Base-by-base conservation (phyloP, 306 rosid species). In the Fragaria nilgerrensis region DNA sequence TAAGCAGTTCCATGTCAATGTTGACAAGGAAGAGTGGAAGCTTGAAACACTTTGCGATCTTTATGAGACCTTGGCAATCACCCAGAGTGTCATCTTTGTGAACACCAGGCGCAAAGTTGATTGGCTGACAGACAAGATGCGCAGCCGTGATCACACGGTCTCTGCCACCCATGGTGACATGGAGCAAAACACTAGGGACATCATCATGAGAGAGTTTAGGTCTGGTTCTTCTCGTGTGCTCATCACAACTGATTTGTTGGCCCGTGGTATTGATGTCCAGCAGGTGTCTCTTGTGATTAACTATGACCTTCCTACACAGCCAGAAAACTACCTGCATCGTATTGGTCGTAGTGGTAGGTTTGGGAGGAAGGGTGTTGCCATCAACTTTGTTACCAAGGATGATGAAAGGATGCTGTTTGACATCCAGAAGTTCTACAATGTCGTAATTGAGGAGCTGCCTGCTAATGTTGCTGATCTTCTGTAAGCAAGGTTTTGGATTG, bases 81-180 rank as follows among this genome's bases (percentile, higher is more conserved):
- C 91, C 75, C 91, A 89, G 75, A 89, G 91, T 78, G 89, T 87
- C 70, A 87, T 89, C 68, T 89, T 87, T 84, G 91, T 85, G 75
- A 89, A 89, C 85, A 89, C 91, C 56, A 82, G 93, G 82, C 91
- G 93, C 76, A 83, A 89, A 67, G 93, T 89, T 36, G 93, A 87
- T 65, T 88, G 92, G 90, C 88, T 88, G 61, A 84, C 90, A 34
- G 92, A 88, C 79, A 88, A 88, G 80, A 86, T 84, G 92, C 88
- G 90, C 36, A 17, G 90, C 64, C 85, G 92, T 37, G 92, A 88
- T 63, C 92, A 88, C 84, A 88, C 90, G 0, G 92, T 88, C 29
- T 88, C 92, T 73, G 90, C 92, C 53, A 88, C 92, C 58, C 92
- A 90, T 48, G 93, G 96, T 72, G 96, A 90, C 76, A 88, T 90